Percentiles rank a stretch among this genome's conserved stretches.
Conservation (phyloP, 352 stramenopile genomes). For the Phytophthora citrophthora region DNA sequence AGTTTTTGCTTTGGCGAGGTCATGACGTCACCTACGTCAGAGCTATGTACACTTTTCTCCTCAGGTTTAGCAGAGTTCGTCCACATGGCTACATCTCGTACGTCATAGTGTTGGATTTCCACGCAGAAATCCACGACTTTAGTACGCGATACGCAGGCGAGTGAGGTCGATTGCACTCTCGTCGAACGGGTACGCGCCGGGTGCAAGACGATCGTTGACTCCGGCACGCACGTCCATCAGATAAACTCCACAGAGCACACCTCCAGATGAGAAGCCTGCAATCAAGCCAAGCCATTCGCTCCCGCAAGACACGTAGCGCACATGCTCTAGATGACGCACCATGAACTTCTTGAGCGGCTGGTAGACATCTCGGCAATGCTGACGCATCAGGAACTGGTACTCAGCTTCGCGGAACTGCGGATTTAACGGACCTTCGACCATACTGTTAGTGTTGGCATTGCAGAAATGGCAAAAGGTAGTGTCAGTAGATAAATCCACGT, state of each 20-base stretch:
- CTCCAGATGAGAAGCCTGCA: constrained; percentile 22
- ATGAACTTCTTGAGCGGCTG: constrained; percentile 41
- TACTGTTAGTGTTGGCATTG: constrained; percentile 24
- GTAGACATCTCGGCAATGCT: constrained; percentile 36
- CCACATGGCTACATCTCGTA: constrained; percentile 24
- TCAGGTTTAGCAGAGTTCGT: constrained; percentile 4
- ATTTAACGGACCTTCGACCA: constrained; percentile 31
- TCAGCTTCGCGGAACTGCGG: constrained; percentile 34
- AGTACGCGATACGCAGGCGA: constrained; percentile 37
- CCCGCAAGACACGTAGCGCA: constrained; percentile 29
- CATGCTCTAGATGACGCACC: constrained; percentile 33
- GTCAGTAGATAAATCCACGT: constrained; percentile 27
- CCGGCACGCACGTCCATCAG: constrained; percentile 22
- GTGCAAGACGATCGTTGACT: constrained; percentile 23
- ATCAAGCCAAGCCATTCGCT: constrained; percentile 36
- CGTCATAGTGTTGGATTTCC: constrained; percentile 15
- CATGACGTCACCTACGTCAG: constrained; percentile 22
- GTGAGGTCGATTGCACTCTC: constrained; percentile 36
- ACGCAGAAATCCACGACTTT: constrained; percentile 9
- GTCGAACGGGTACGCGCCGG: constrained; percentile 39
- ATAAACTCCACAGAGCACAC: constrained; percentile 37
- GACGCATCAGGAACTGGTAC: constrained; percentile 38
- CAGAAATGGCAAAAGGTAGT: constrained; percentile 31
- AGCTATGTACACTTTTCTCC: constrained; percentile 17
- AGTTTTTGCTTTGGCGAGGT: too few species aligned